Conservation (phyloP, 495 filamentous ascomycete genomes). For the Filosporella fistucella region DNA sequence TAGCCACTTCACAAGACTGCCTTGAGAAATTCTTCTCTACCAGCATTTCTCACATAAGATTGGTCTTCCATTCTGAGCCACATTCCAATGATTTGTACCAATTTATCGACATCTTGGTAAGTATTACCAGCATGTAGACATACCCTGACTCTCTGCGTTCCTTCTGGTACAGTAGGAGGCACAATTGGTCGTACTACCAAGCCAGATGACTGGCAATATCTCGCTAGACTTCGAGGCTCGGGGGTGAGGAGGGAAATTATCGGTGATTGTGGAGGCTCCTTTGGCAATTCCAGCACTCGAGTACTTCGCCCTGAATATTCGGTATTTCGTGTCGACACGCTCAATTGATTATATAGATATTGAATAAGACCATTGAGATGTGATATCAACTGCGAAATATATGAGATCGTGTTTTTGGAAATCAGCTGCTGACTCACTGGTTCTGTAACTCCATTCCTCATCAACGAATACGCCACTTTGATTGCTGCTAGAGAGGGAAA, state of each 20-base stretch:
- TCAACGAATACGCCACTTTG: constrained; percentile 40
- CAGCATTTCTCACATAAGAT: no score
- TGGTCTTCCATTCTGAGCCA: constrained; percentile 29
- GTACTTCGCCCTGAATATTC: neutral
- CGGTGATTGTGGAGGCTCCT: constrained; percentile 27
- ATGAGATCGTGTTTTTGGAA: neutral
- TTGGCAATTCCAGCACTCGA: constrained; percentile 21
- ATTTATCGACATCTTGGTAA: constrained; percentile 33
- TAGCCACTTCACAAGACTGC: no score
- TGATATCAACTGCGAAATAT: constrained; percentile 23
- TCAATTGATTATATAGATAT: constrained; percentile 18
- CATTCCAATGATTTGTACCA: constrained; percentile 34
- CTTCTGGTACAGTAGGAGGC: constrained; percentile 48
- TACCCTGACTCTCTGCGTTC: constrained; percentile 44
- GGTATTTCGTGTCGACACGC: neutral
- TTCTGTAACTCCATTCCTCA: constrained; percentile 38
- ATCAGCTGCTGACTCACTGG: constrained; percentile 31
- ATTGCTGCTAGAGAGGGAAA: constrained; percentile 50
- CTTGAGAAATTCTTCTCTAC: no score
- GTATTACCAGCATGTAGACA: constrained; percentile 53
- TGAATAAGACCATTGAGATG: constrained; percentile 25
- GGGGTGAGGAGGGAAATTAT: constrained; percentile 39
- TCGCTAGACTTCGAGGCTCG: constrained; percentile 43
- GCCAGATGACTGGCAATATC: constrained; percentile 41
- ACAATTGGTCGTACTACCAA: constrained; percentile 52